Percentiles rank a stretch among this genome's conserved stretches.
Evolutionary conservation across 352 stramenopile species (phyloP).

Genomic region (Thraustotheca clavata): DNA sequence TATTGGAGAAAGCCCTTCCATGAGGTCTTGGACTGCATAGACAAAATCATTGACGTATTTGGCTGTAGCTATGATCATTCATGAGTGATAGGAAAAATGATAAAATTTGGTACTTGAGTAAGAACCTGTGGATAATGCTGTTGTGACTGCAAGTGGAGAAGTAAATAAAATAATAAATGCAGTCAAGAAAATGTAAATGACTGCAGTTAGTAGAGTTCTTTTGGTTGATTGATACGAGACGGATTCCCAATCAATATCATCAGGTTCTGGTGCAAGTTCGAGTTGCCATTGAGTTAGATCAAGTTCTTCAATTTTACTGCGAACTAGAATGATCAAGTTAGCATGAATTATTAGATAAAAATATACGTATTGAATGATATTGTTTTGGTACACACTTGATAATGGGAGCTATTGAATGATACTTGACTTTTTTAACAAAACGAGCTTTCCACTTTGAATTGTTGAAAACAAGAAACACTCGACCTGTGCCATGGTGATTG

Average conservation of each 20-base stretch:
- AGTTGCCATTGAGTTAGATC: conserved; percentile 71
- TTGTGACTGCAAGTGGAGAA: conserved; percentile 75
- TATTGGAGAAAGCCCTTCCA: conserved; percentile 35
- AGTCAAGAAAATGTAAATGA: conserved; percentile 73
- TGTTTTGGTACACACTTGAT: conserved; percentile 55
- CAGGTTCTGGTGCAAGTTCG: conserved; percentile 58
- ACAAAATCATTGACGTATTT: conserved; percentile 18
- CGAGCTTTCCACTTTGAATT: conserved; percentile 52
- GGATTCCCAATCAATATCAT: conserved; percentile 82
- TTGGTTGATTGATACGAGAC: conserved; percentile 77
- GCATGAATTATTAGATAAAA: not conserved
- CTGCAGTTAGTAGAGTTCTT: conserved; percentile 51
- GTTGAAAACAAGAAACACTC: conserved; percentile 79
- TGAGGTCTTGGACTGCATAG: not conserved
- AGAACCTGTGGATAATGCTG: conserved; percentile 59
- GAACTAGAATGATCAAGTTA: conserved; percentile 26
- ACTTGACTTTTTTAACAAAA: conserved; percentile 65
- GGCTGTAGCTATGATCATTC: conserved; percentile 4
- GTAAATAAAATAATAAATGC: conserved; percentile 72
- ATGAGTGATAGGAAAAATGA: not conserved
- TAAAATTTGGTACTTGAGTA: conserved; percentile 18
- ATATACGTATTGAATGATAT: conserved; percentile 5
- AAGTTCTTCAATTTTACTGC: conserved; percentile 58
- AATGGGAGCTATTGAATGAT: conserved; percentile 69
- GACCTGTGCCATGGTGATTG: conserved; percentile 60